Evolutionary conservation across 139 green algal species (phyloP), one percentile per base, ranked within the genome.

Genomic region (Diplosphaera chodatii): DNA sequence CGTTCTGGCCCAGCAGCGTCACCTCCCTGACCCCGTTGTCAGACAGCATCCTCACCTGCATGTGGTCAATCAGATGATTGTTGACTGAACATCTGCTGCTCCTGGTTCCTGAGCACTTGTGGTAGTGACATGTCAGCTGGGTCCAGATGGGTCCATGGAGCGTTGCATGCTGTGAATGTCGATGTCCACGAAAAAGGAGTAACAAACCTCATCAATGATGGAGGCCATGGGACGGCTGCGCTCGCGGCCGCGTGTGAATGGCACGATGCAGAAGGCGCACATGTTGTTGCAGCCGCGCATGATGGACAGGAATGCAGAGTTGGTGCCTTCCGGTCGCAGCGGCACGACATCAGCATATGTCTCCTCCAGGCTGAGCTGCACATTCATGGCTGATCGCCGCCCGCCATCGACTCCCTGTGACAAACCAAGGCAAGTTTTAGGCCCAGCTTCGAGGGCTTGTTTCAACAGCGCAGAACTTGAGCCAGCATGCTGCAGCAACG

Each of bases 271-370:
- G 81, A 95, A 97, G 59, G 82, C 70, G 80, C 92, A 97, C 83
- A 95, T 89, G 82, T 97, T 97, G 84, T 95, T 91, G 84, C 92
- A 97, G 28, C 92, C 92, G 1, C 92, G 75, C 89, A 94, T 96
- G 82, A 97, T 90, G 66, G 76, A 87, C 5, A 96, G 71, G 71
- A 89, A 95, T 1, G 90, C 89, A 3, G 73, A 78, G 0, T 63
- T 67, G 4, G 65, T 67, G 48, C 79, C 80, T 1, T 40, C 64
- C 18, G 74, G 65, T 13, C 91, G 74, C 25, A 96, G 67, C 25
- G 91, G 92, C 62, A 83, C 74, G 22, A 97, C 75, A 81, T 97
- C 91, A 3, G 88, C 91, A 41, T 96, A 96, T 30, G 91, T 96
- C 69, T 96, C 90, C 20, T 96, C 89, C 1, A 85, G 74, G 22